Base-by-base conservation (phyloP, 2,329 filamentous ascomycete species). In the Emergomyces orientalis region DNA sequence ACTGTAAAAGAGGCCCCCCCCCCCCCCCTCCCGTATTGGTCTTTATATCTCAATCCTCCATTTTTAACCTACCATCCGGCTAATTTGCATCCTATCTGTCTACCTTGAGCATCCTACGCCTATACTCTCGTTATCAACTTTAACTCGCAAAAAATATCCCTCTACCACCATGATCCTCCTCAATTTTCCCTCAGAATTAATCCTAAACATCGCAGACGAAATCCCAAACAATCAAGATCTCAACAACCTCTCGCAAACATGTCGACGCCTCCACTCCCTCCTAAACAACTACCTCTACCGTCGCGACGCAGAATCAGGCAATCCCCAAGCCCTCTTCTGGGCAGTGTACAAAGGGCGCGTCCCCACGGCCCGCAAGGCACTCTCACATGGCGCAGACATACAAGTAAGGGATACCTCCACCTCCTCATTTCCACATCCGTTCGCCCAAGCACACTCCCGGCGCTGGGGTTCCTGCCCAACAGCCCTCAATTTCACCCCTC, bases 401-500 rank as follows among this genome's bases (percentile, higher is more conserved):
- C 27, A 63, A 37, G 56, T 22, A 19, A 11, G n/a, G 27, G 32
- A 51, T 52, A 19, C 34, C 22, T 41, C n/a, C 32, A 30, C 25
- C 39, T 32, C 37, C 32, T 19, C 32, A 32, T 25, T 22, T 19
- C 41, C 34, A 27, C 19, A 25, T 9, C 27, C 8, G 11, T 34
- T 41, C 43, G 22, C 19, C n/a, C 27, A 27, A 45, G 43, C 43
- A 19, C 25, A 3, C 8, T 32, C 41, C 39, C 32, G 47, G 9
- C 41, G 43, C n/a, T 27, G 45, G 32, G 39, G 25, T 11, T 41
- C 59, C 17, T 52, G 49, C 32, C 32, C 30, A 37, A 14, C 54
- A 55, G 56, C 27, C 22, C n/a, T 58, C 34, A 3, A 37, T 14
- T 49, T 58, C 9, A 69, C 64, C 2, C 66, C 69, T 11, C 62